Conservation (phyloP, 208 protist species). For the Leptomonas pyrrhocoris region DNA sequence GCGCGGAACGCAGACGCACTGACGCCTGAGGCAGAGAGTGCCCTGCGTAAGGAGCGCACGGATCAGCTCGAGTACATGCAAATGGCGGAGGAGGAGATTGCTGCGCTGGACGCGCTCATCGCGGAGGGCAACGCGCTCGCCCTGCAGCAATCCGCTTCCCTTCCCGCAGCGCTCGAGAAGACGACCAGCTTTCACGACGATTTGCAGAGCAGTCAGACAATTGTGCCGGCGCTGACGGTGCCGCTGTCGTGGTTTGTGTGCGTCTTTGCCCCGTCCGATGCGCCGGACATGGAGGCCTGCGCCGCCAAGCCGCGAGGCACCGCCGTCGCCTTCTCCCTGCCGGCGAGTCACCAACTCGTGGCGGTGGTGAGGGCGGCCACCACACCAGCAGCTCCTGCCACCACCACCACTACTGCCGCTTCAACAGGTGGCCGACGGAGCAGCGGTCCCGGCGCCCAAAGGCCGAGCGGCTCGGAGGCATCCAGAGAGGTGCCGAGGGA, state of each 20-base stretch:
- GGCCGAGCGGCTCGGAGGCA: too few relatives aligned
- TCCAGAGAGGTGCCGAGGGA: neutral
- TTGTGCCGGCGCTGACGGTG: slow-evolving; percentile 8
- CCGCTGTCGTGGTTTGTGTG: slow-evolving; percentile 17
- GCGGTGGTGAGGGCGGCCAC: neutral
- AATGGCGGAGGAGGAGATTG: slow-evolving; percentile 46
- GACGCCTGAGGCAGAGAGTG: slow-evolving; percentile 4
- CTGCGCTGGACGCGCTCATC: slow-evolving; percentile 34
- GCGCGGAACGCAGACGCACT: neutral
- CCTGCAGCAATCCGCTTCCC: neutral
- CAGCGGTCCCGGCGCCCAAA: neutral
- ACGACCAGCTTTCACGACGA: neutral
- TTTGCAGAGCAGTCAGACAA: neutral
- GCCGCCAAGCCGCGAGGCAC: slow-evolving; percentile 8
- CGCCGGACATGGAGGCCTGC: neutral
- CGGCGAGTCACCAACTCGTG: neutral
- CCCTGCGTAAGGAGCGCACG: slow-evolving; percentile 26
- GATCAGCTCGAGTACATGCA: slow-evolving; percentile 47
- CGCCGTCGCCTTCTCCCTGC: slow-evolving; percentile 5
- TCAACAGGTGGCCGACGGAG: neutral
- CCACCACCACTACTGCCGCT: too few relatives aligned
- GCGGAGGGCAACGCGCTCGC: slow-evolving; percentile 17
- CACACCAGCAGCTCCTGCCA: neutral
- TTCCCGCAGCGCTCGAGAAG: neutral
- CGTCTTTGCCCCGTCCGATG: slow-evolving; percentile 12